Evolutionary conservation across 192 early-diverging fungal genomes (phyloP), one percentile per base, ranked within the genome.

Genomic region (Spizellomyces sp.): DNA sequence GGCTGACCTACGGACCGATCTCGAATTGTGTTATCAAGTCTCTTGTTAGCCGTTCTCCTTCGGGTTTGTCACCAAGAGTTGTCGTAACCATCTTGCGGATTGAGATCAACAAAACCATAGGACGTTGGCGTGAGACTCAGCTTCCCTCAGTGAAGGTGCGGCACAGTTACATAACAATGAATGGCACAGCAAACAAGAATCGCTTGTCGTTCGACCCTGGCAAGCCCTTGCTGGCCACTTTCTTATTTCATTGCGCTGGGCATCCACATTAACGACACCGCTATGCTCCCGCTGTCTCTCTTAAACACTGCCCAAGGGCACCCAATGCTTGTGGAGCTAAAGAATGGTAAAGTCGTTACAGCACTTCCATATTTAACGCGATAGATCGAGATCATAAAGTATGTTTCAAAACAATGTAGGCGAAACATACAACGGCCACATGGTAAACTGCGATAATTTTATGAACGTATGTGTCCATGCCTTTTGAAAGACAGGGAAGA

Each of bases 351-450:
- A 2, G 27, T 36, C 27, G 27, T 36, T 36, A 3, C 27, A 36
- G 27, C 27, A 3, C 50, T 19, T 54, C 12, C 17, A 54, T 19
- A 54, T 54, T 54, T 54, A n/a, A n/a, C 50, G 50, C 17, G 17
- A 54, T 54, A 19, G 50, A 2, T 54, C 14, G 17, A 54, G 50
- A 54, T 54, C 50, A 54, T 12, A 54, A 19, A 36, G 27, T 36
- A 36, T 36, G 27, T 75, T 57, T 80, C 52, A 2, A 2, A 19
- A 54, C 52, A 3, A 21, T 48, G 14, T 44, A 85, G 85, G 96
- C 75, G 96, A 98, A 78, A 95, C 97, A 36, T 99, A 95, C 80
- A 98, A 96, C 75, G 97, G 97, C 9, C 94, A 96, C 82, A 88
- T 99, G 81, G 93, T 94, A 63, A 93, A 90, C 73, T 97, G 94